Evolutionary conservation across 2,329 filamentous ascomycete species (phyloP), one percentile per base, ranked within the genome.

Genomic region (Talaromyces rugulosus): DNA sequence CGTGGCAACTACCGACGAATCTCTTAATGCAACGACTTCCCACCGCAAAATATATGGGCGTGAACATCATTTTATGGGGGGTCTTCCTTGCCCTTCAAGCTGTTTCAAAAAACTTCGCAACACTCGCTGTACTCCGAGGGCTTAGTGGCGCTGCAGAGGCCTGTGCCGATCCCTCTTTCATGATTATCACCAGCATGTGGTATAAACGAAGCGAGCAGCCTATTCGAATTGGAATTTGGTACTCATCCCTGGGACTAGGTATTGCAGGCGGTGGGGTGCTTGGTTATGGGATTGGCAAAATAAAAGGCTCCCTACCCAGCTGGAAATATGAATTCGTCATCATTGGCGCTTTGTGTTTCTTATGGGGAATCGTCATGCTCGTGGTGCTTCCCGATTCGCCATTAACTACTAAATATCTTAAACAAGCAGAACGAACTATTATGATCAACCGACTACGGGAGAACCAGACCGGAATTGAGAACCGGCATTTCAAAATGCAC

Each of bases 171-270:
- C 53, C 53, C 23, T 34, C 34, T 34, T n/a, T 56, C 11, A 36
- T 18, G 7, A 16, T 56, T 3, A 16, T 56, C 18, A 33, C 34
- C 11, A 33, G 53, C 31, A 30, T 34, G 34, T 56, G 34, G 18
- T 56, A 33, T 30, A 56, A 16, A 23, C 16, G 12, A 18, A 34
- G 16, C 8, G 53, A 56, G 23, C 53, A 56, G 23, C 30, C 53
- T 9, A 30, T 56, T 36, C 53, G 53, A n/a, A 33, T 33, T 23
- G 31, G 14, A 5, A 36, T 56, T 5, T 56, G 53, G 53, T 56
- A 33, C 16, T 80, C 81, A 0, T 84, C 83, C 31, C 86, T 86
- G 55, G 85, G 85, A 0, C 70, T 86, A 6, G 85, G 83, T 1
- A 85, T 86, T 42, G n/a, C 53, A n/a, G 53, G 53, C n/a, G 53